Conservation (phyloP, 2,329 filamentous ascomycete genomes). For the Fusarium camptoceras region DNA sequence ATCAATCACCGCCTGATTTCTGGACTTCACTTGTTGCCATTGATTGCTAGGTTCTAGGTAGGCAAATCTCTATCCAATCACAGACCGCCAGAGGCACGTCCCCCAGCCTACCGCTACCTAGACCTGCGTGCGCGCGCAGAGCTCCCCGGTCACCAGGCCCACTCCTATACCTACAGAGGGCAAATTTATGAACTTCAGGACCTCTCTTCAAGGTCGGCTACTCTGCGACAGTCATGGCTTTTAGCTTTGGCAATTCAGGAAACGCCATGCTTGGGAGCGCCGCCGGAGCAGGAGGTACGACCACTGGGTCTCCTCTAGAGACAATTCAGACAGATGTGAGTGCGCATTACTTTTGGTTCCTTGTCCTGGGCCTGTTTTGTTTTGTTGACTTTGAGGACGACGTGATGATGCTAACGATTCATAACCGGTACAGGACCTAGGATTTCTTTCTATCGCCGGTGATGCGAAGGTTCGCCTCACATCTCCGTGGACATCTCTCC, state of each 20-base stretch:
- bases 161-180: conserved; percentile 40
- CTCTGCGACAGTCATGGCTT: conserved; percentile 68
- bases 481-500: conserved; percentile 80
- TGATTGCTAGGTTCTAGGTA: conserved; percentile 16
- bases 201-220: conserved; percentile 49
- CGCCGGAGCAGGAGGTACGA: conserved; percentile 53
- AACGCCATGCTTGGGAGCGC: conserved; percentile 57
- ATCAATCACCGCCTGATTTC: conserved; percentile 14
- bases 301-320: conserved; percentile 73
- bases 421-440: conserved; percentile 67
- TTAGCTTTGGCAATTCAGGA: conserved; percentile 67
- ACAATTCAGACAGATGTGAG: conserved; percentile 85
- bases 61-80: conserved; percentile 40
- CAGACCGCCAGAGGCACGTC: conserved; percentile 33
- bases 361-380: conserved; percentile 12
- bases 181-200: conserved; percentile 48
- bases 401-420: conserved; percentile 39
- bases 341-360: conserved; percentile 20
- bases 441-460: conserved; percentile 82
- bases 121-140: conserved; percentile 33
- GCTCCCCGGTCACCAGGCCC: conserved; percentile 37
- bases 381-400: conserved; percentile 28
- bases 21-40: conserved; percentile 5
- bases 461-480: conserved; percentile 87
- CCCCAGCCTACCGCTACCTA: conserved; percentile 38